Evolutionary conservation across 2,329 filamentous ascomycete genomes (phyloP), one percentile per base, ranked within the genome.

Genomic region (Didymella glomerata): DNA sequence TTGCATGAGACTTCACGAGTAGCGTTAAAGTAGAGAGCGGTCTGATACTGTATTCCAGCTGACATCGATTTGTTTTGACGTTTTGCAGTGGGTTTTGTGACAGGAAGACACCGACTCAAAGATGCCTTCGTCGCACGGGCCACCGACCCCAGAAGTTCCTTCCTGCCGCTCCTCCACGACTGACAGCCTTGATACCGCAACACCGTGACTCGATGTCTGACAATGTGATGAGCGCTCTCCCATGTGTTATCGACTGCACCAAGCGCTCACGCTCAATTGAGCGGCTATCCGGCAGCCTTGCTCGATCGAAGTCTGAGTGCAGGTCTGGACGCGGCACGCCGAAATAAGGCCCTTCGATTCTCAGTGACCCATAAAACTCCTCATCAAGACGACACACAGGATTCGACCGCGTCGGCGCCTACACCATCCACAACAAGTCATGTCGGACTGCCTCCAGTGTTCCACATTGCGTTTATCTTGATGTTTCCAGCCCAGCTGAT

Each of bases 291-390:
- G 45, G 30, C 48, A 44, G 24, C 42, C 24, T 20, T 54, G 20
- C 18, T 25, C 9, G 30, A 40, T 41, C 18, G 18, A 34, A 4
- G 25, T 18, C 9, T 44, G 16, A 27, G 24, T 50, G n/a, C 30
- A 32, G 30, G 30, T 14, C 10, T 45, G 16, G 11, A 16, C 32
- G 22, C 13, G 20, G 11, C 30, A 42, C 41, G 25, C 56, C 56
- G 56, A 59, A 40, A 54, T 30, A 42, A 48, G 40, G 50, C 56
- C 50, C 46, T 51, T 34, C 11, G 38, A 20, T 49, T 46, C 34
- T 20, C 25, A 22, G 36, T 10, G 46, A 44, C 47, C 50, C 56
- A 54, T 40, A 54, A 27, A 32, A 59, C 40, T 49, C 45, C 44
- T 46, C 34, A 34, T 20, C 25, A 30, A 25, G 24, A 30, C n/a